A percentile compares a stretch with the other conserved stretches of the same genome.
phyloP scores from a whole-genome alignment of 2,329 filamentous ascomycete genomes.

The Xylaria sp. region DNA sequence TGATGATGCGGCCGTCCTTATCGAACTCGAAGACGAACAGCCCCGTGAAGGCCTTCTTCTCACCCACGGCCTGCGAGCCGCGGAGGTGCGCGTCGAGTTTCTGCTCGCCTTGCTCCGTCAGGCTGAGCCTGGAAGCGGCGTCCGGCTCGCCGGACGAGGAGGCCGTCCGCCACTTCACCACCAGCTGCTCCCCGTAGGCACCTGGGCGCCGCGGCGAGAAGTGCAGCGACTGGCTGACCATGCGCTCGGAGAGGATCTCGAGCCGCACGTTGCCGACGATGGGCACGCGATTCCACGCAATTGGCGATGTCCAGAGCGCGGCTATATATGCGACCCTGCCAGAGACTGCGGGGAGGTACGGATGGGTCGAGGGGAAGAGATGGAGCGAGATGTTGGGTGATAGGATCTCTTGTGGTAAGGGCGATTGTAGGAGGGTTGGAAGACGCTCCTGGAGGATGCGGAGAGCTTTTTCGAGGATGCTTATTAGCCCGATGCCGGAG shows the following conservation, averaged over 20 bases:
- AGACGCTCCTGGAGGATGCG: slow-evolving; percentile 72
- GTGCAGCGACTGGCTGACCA: slow-evolving; percentile 70
- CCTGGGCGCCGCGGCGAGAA: slow-evolving; percentile 62
- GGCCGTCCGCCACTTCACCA: slow-evolving; percentile 87
- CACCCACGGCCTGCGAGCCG: slow-evolving; percentile 57
- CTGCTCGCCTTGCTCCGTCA: slow-evolving; percentile 46
- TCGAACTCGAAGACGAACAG: slow-evolving; percentile 98
- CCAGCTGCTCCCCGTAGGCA: slow-evolving; percentile 77
- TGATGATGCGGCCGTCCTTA: slow-evolving; percentile 80
- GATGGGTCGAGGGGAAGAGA: slow-evolving; percentile 80
- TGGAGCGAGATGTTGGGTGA: slow-evolving; percentile 77
- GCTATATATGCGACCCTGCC: slow-evolving; percentile 91
- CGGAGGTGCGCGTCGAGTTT: slow-evolving; percentile 52
- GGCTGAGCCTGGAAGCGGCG: slow-evolving; percentile 47
- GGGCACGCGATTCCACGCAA: slow-evolving; percentile 94
- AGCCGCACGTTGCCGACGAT: slow-evolving; percentile 90
- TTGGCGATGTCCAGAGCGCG: slow-evolving; percentile 93
- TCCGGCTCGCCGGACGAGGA: slow-evolving; percentile 55
- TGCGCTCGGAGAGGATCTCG: slow-evolving; percentile 88
- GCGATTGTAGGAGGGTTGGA: slow-evolving; percentile 73
- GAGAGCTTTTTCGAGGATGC: slow-evolving; percentile 59
- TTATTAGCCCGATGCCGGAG: slow-evolving; percentile 24
- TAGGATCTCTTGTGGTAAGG: slow-evolving; percentile 78
- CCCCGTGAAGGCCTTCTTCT: slow-evolving; percentile 83
- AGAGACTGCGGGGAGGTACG: slow-evolving; percentile 89